phyloP scores from a whole-genome alignment of 169 alveolate species.

The Nephromyces sp. region DNA sequence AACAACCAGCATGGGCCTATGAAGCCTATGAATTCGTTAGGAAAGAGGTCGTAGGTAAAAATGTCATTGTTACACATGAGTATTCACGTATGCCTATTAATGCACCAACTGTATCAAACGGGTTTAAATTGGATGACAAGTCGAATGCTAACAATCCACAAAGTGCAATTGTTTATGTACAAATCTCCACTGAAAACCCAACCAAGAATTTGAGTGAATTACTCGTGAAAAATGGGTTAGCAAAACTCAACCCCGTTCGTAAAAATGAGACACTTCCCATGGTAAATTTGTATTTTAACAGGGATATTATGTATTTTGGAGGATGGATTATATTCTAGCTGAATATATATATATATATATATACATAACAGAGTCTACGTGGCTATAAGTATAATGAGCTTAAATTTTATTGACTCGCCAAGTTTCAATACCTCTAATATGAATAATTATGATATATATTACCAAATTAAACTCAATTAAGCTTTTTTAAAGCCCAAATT shows the following conservation, averaged over 20 bases:
- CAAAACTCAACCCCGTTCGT: background rate
- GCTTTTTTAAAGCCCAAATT: too few relatives aligned
- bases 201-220: background rate
- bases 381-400: too few relatives aligned
- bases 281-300: background rate
- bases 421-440: too few relatives aligned
- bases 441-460: too few relatives aligned
- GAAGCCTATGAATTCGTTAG: constrained; percentile 29
- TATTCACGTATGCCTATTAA: background rate
- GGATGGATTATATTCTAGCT: too few relatives aligned
- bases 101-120: background rate
- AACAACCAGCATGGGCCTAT: constrained; percentile 1
- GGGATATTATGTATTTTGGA: too few relatives aligned
- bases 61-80: constrained; percentile 12
- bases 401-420: too few relatives aligned
- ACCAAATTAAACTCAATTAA: too few relatives aligned
- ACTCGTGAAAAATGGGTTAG: background rate
- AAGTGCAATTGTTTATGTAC: too few relatives aligned
- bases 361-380: too few relatives aligned
- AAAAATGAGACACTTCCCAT: background rate
- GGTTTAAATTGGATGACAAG: background rate
- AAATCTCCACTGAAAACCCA: background rate
- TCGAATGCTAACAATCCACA: background rate
- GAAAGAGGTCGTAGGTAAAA: constrained; percentile 16
- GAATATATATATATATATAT: too few relatives aligned